A percentile compares a stretch with the other conserved stretches of the same genome.
Conservation (phyloP, 345 rosid genomes). For the Moricandia moricandioides region DNA sequence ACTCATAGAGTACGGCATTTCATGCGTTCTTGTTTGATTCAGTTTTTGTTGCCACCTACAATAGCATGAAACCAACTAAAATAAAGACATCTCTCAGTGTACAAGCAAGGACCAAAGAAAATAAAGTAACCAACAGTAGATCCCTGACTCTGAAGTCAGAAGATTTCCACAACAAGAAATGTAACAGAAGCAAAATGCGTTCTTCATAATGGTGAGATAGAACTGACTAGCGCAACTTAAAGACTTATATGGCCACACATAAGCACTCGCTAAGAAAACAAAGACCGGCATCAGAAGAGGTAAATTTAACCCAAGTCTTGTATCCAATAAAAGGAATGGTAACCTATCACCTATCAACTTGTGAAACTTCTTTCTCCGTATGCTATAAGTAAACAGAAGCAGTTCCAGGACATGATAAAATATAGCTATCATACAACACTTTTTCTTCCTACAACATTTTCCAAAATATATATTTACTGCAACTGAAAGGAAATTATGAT, state of each 20-base stretch:
- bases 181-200: constrained; percentile 9
- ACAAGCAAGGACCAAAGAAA: constrained; percentile 4
- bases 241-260: neutral
- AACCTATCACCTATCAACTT: constrained; percentile 1
- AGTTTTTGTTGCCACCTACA: constrained; percentile 97
- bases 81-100: constrained; percentile 15
- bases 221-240: neutral
- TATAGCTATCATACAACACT: neutral
- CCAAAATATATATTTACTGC: neutral
- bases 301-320: neutral
- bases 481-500: neutral
- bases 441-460: neutral
- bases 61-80: constrained; percentile 27
- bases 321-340: constrained; percentile 13
- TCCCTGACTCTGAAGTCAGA: constrained; percentile 11
- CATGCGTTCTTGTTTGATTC: constrained; percentile 99
- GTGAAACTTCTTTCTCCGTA: neutral
- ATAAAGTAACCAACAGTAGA: constrained; percentile 14
- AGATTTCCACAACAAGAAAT: neutral
- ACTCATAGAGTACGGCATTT: constrained; percentile 93
- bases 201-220: neutral
- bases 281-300: constrained; percentile 6
- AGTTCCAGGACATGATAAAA: constrained; percentile 10
- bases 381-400: constrained; percentile 11
- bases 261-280: neutral